Percentiles rank a stretch among this genome's conserved stretches.
Evolutionary conservation across 139 green algal genomes (phyloP).

Genomic region (Zygnema cylindricum): DNA sequence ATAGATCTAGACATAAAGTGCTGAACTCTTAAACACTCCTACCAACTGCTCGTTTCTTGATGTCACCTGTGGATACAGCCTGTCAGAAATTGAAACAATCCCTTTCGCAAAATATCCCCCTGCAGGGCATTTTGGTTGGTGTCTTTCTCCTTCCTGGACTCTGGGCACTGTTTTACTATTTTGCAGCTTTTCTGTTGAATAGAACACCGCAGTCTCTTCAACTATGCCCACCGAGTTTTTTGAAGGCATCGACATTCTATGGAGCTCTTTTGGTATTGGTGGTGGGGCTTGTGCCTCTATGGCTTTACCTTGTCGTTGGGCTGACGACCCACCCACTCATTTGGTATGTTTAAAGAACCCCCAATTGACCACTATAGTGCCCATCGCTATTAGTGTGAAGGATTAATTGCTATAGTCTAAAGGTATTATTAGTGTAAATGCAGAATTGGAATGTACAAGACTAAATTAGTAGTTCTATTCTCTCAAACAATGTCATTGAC

Average conservation of each 20-base stretch:
- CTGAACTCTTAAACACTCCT: background rate
- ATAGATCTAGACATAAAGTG: background rate
- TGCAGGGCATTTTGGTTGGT: conserved; percentile 10
- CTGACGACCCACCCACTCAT: background rate
- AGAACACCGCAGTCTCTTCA: background rate
- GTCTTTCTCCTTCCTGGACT: background rate
- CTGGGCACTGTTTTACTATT: background rate
- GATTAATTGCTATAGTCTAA: no score
- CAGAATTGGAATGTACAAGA: no score
- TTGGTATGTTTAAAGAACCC: conserved; percentile 11
- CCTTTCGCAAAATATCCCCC: background rate
- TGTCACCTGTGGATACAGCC: background rate
- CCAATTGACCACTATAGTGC: no score
- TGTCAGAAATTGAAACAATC: background rate
- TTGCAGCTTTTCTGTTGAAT: background rate
- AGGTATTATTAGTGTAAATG: no score
- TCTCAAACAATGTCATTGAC: no score
- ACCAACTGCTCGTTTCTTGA: background rate
- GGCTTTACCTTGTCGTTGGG: background rate
- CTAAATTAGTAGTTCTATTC: no score
- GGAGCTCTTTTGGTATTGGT: conserved; percentile 10
- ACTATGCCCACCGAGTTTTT: background rate
- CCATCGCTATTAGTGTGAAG: no score
- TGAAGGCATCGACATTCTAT: conserved; percentile 14
- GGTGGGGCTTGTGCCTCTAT: background rate